These are phyloP conservation scores for Corymbia citriodora DNA, from an alignment of 441 rosid genomes.

Conservation along the genomic window DNA sequence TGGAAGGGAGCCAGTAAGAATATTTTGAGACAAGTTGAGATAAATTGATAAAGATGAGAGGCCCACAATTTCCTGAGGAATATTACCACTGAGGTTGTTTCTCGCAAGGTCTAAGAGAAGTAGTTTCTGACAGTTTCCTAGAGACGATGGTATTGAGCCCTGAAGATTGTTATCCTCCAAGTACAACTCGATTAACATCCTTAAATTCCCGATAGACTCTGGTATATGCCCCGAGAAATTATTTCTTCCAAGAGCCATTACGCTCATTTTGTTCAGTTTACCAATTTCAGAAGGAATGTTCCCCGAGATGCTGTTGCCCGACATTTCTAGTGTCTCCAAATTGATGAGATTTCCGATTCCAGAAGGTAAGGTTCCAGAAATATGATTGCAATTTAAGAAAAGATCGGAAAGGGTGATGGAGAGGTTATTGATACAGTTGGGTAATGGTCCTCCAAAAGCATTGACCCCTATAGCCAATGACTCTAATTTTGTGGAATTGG, in stretches of 20 bases:
- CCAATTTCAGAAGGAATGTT: not conserved
- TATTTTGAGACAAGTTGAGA: not conserved
- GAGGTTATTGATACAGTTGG: too few relatives aligned
- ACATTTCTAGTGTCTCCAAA: accelerated
- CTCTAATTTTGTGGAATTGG: too few relatives aligned
- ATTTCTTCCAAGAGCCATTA: not conserved
- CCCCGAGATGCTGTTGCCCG: not conserved
- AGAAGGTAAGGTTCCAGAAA: not conserved
- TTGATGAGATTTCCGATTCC: not conserved
- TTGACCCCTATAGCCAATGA: accelerated
- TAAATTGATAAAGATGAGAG: not conserved
- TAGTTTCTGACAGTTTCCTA: not conserved
- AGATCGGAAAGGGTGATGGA: too few relatives aligned
- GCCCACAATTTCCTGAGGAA: accelerated
- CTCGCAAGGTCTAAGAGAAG: too few relatives aligned
- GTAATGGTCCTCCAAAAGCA: too few relatives aligned
- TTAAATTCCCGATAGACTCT: not conserved
- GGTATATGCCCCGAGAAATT: not conserved
- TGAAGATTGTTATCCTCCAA: not conserved
- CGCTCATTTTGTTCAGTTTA: not conserved
- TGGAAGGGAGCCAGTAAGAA: accelerated
- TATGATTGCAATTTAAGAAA: too few relatives aligned
- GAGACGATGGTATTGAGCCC: accelerated
- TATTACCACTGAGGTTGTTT: not conserved
- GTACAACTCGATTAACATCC: not conserved